Evolutionary conservation across 306 rosid species (phyloP), one percentile per base, ranked within the genome.

Genomic region (Pterocarpus santalinus): DNA sequence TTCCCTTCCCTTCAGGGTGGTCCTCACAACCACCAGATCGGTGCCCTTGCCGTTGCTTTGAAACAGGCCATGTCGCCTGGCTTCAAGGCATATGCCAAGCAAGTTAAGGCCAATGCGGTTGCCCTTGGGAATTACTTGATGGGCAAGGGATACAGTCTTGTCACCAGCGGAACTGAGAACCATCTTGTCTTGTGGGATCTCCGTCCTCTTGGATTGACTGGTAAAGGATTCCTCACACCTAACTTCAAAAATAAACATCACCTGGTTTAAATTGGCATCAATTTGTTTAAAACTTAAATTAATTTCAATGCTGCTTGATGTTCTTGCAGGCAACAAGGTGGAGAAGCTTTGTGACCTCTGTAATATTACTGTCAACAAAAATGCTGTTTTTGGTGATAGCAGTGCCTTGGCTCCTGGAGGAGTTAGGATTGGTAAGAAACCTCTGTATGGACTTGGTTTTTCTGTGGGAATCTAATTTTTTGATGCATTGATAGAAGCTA

Each of bases 361-460:
- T 75, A 93, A 86, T 90, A 95, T 95, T 44, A 95, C 97, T 0
- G 99, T 95, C 13, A 95, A 95, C 86, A 95, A 95, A 86, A 95
- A 95, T 49, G 99, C 98, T 3, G 97, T 93, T 80, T 95, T 95
- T 70, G 99, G 98, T 35, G 99, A 95, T 82, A 93, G 99, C 93
- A 95, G 99, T 81, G 97, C 98, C 76, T 87, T 95, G 92, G 97
- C 99, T 66, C 99, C 99, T 2, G 99, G 98, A 32, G 98, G 99
- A 35, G 99, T 95, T 11, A 82, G 99, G 63, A 87, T 95, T 49
- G 99, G 99, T 93, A 87, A 88, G 90, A n/a, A 34, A 77, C 74
- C 70, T 53, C 46, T 22, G 0, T 46, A 63, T 53, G 57, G 51
- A 5, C 35, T 49, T 74, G 35, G 67, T 36, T 73, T 16, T 79